Base-by-base conservation (phyloP, 1,284 basidiomycete genomes). In the Polyporus tsugae region DNA sequence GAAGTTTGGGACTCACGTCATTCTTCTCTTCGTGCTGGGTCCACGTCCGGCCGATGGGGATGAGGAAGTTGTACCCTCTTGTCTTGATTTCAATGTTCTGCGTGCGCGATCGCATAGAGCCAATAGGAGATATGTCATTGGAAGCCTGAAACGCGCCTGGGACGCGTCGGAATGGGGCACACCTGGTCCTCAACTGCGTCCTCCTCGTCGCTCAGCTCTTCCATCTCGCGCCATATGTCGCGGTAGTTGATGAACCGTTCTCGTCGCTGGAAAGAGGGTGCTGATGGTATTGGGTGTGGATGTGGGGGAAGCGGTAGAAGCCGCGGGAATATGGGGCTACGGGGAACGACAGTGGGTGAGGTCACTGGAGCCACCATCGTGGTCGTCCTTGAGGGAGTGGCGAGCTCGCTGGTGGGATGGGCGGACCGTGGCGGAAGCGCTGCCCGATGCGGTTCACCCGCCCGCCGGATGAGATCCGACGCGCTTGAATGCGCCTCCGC, bases 171-270 rank as follows among this genome's bases (percentile, higher is more conserved):
- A 35, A 25, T 15, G 29, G 19, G 49, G 80, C 86, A 71, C 75
- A 91, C 93, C 74, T 89, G 82, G 61, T 91, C 90, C 65, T 94
- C 92, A 13, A 94, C 77, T 72, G 94, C 91, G 60, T 87, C 88
- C 77, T 96, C 95, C 77, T 95, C 93, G 68, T 95, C 94, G 72
- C 91, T 95, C 68, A 96, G 81, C 70, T 95, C 93, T 46, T 94
- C 93, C 83, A 93, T 91, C 77, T 96, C 94, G 65, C 88, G 87
- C 73, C 89, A 87, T 52, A 94, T 80, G 77, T 95, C 91, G 41
- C 92, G 86, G 58, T 86, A 81, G 38, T 85, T 83, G 72, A 89
- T 89, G 70, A 93, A 78, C 46, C 86, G 83, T 2, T 84, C 85
- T 71, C 87, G 84, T 4, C 81, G 81, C 55, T 85, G 83, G 42